Conservation (phyloP, 805 yeast species). For the Candida nonsorbophila region DNA sequence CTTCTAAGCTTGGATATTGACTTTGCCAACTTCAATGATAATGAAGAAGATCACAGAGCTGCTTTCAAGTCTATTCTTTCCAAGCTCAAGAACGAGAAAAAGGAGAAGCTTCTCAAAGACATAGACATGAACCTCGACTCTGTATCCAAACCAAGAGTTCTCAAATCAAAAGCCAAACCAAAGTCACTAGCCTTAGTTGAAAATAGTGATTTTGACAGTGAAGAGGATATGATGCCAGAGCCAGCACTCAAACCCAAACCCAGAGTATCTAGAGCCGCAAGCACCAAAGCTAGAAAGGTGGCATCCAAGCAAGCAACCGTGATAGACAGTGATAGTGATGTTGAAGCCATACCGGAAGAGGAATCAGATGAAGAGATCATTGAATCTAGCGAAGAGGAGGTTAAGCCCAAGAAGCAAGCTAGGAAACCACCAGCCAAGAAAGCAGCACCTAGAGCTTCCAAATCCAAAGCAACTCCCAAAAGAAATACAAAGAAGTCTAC, state of each 20-base stretch:
- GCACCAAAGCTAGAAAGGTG: too few species aligned
- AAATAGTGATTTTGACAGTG: too few species aligned
- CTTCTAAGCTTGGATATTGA: constrained; percentile 41
- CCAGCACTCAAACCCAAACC: too few species aligned
- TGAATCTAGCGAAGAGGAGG: background rate
- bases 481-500: constrained; percentile 2
- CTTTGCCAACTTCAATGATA: constrained; percentile 17
- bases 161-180: too few species aligned
- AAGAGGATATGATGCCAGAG: too few species aligned
- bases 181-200: too few species aligned
- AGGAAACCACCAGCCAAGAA: constrained; percentile 1
- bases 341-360: constrained; percentile 1
- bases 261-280: too few species aligned
- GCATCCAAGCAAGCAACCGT: too few species aligned
- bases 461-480: constrained; percentile 1
- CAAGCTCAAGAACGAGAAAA: constrained; percentile 24
- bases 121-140: constrained; percentile 1
- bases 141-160: too few species aligned
- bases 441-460: constrained; percentile 1
- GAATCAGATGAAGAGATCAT: constrained; percentile 1
- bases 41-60: constrained; percentile 19
- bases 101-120: background rate
- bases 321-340: background rate
- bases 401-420: background rate
- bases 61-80: constrained; percentile 42